Percentiles rank a stretch among this genome's conserved stretches.
phyloP scores from a whole-genome alignment of 805 yeast genomes.

The Sugiyamaella floridensis region DNA sequence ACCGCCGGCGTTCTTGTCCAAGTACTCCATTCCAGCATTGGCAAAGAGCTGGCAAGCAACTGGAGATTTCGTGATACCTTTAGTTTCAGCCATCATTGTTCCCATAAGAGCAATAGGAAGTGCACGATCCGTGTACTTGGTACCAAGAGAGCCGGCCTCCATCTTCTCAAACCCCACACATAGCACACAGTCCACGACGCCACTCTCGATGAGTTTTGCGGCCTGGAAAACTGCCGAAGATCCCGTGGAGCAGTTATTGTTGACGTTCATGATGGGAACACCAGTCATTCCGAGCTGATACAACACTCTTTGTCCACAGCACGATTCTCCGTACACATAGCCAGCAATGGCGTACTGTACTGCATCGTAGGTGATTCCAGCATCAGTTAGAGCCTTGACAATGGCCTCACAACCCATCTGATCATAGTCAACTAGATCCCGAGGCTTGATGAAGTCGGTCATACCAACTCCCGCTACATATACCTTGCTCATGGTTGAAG shows the following conservation, averaged over 20 bases:
- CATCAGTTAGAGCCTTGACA: conserved; percentile 23
- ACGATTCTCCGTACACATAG: conserved; percentile 23
- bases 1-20: conserved; percentile 15
- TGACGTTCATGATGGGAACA: conserved; percentile 22
- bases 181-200: conserved; percentile 20
- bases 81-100: conserved; percentile 17
- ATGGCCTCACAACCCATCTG: conserved; percentile 24
- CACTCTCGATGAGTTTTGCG: conserved; percentile 17
- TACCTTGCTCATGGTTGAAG: conserved; percentile 7
- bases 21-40: conserved; percentile 21
- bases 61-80: conserved; percentile 16
- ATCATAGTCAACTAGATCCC: conserved; percentile 19
- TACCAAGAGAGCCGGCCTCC: conserved; percentile 21
- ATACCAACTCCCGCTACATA: conserved; percentile 25
- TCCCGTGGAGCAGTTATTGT: conserved; percentile 25
- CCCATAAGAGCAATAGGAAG: conserved; percentile 16
- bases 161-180: conserved; percentile 24
- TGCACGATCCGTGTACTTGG: conserved; percentile 21
- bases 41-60: conserved; percentile 22
- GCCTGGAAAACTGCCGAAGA: conserved; percentile 21
- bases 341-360: conserved; percentile 20
- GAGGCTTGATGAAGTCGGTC: conserved; percentile 25
- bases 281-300: conserved; percentile 26
- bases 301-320: conserved; percentile 21
- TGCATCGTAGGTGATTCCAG: conserved; percentile 22